Evolutionary conservation across 2,329 filamentous ascomycete genomes (phyloP).

Genomic region (Lachnellula arida): DNA sequence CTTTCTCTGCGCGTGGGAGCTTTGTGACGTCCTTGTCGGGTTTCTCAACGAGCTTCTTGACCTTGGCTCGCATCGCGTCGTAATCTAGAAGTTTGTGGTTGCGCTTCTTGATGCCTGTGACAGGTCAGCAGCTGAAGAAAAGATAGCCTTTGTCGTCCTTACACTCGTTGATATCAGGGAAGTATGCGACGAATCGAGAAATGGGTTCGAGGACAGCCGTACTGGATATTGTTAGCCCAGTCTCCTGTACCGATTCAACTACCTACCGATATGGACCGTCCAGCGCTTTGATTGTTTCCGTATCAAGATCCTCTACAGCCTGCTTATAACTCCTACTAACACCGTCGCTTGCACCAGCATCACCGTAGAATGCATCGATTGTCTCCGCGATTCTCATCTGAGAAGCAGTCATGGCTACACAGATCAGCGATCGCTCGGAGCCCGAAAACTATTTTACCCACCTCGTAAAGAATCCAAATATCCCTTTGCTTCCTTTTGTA

Average conservation of each 20-base stretch:
- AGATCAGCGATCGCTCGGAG: conserved; percentile 10
- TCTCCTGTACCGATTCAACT: background rate
- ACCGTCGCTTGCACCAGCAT: conserved; percentile 89
- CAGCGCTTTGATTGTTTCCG: conserved; percentile 96
- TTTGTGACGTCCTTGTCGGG: conserved; percentile 98
- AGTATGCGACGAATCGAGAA: conserved; percentile 93
- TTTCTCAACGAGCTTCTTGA: conserved; percentile 96
- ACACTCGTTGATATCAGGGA: conserved; percentile 98
- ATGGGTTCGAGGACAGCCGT: conserved; percentile 95
- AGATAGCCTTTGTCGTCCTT: conserved; percentile 28
- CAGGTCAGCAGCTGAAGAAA: conserved; percentile 15
- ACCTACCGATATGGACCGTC: conserved; percentile 84
- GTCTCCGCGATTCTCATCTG: conserved; percentile 99
- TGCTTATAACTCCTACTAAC: conserved; percentile 98
- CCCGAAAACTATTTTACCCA: conserved; percentile 33
- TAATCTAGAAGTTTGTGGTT: conserved; percentile 98
- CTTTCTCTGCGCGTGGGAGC: conserved; percentile 91
- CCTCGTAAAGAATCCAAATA: conserved; percentile 94
- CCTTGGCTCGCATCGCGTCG: conserved; percentile 89
- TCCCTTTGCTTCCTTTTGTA: conserved; percentile 97
- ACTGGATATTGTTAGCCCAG: conserved; percentile 39
- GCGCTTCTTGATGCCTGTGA: conserved; percentile 88
- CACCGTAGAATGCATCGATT: conserved; percentile 98
- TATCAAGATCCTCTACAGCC: conserved; percentile 93
- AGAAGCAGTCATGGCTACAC: conserved; percentile 89